Conservation (phyloP, 2,329 filamentous ascomycete species). For the Domatiomyces catenatus region DNA sequence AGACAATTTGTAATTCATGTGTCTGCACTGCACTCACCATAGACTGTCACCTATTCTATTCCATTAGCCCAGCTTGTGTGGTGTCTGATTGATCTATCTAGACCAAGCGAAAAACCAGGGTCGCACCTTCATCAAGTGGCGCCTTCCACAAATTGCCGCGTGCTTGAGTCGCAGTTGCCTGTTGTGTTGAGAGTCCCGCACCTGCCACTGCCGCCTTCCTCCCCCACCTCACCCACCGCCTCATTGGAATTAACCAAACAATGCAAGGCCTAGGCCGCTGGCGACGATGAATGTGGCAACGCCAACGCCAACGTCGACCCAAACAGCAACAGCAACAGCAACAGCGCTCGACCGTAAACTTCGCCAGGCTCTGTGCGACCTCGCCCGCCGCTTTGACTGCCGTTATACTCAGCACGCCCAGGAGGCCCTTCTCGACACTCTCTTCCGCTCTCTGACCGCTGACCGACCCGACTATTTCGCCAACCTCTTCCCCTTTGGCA, state of each 20-base stretch:
- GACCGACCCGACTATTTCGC: conserved; percentile 58
- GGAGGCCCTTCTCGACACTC: conserved; percentile 55
- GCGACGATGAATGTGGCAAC: not conserved
- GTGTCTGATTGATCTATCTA: not conserved
- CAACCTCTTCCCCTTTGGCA: conserved; percentile 68
- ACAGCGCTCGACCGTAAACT: conserved; percentile 58
- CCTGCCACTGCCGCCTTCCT: not conserved
- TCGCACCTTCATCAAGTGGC: not conserved
- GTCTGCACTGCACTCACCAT: not conserved
- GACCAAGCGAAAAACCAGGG: not conserved
- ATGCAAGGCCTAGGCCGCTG: not conserved
- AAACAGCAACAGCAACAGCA: not conserved
- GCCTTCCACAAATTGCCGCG: not conserved
- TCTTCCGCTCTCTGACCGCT: conserved; percentile 77
- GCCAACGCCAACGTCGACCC: not conserved
- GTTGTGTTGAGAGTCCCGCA: not conserved
- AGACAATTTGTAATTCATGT: not conserved
- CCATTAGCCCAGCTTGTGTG: not conserved
- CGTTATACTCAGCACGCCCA: conserved; percentile 60
- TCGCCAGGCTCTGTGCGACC: conserved; percentile 63
- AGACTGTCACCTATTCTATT: not conserved
- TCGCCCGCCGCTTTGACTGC: conserved; percentile 58
- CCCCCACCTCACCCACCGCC: not conserved
- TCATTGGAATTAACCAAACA: not conserved
- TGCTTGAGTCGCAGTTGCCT: not conserved